Evolutionary conservation across 768 basidiomycete species (phyloP), one percentile per base, ranked within the genome.

Genomic region (Lactarius quietus): DNA sequence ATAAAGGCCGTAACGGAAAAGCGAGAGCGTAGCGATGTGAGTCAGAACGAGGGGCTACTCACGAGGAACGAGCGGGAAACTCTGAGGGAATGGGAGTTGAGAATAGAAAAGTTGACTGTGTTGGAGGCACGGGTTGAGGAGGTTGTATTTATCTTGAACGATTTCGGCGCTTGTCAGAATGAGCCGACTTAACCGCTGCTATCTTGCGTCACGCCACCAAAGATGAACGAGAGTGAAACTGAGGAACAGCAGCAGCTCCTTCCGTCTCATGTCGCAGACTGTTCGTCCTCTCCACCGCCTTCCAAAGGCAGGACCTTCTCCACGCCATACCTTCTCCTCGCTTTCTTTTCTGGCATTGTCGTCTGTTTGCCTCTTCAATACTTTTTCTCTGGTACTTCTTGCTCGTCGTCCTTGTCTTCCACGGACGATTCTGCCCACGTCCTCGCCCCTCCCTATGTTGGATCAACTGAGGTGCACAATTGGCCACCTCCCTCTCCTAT

Each of bases 41-140:
- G 87, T 63, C 84, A 89, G 70, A 89, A 90, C 65, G 85, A 87
- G 73, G 79, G 77, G 56, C 73, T 93, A 53, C 74, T 96, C 69
- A 86, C 85, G 15, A 77, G 86, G 53, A 79, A 89, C 72, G 96
- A 99, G 75, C 83, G 87, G 62, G 87, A 92, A 70, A 79, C 86
- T 48, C 73, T 97, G 59, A 78, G 77, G 63, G 86, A 87, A 62
- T 89, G 94, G 86, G 87, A 91, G 72, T 80, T 80, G 64, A 90
- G 84, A 76, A 79, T 86, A 70, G 84, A 86, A 73, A 92, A 87
- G 77, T 70, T 98, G 74, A 83, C 83, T 8, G 83, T 93, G 54
- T 80, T 97, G 48, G 91, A 95, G 79, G 84, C 83, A 82, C 84
- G 95, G 35, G 87, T 93, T 20, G 95, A 98, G 71, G 86, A 93